Percentiles rank a stretch among this genome's conserved stretches.
Evolutionary conservation across 2,329 filamentous ascomycete genomes (phyloP).

Genomic region (Capronia epimyces): DNA sequence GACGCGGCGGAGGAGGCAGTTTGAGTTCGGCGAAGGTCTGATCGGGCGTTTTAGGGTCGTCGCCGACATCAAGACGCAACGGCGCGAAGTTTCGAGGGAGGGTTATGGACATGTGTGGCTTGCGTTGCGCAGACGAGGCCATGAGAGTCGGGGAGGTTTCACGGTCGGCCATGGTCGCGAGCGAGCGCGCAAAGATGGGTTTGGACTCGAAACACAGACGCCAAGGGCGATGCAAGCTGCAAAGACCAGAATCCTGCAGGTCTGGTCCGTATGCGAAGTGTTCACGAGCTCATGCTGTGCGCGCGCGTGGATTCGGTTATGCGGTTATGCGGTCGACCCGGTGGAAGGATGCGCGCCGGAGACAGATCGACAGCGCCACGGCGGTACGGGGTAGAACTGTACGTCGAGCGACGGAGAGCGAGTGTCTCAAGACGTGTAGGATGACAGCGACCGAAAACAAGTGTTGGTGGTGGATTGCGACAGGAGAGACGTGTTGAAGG

Average conservation of each 20-base stretch:
- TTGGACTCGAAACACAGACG: constrained; percentile 2
- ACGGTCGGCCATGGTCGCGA: constrained; percentile 20
- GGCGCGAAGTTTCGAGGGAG: constrained; percentile 45
- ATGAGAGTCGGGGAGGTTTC: constrained; percentile 25
- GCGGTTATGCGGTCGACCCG: constrained; percentile 20
- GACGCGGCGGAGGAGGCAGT: constrained; percentile 42
- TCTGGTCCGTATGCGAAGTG: constrained; percentile 9
- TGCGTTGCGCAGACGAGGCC: constrained; percentile 33
- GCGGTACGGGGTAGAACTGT: constrained; percentile 2
- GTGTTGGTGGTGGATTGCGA: constrained; percentile 12
- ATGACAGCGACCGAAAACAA: background rate
- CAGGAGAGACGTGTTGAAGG: constrained; percentile 16
- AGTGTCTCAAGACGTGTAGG: constrained; percentile 1
- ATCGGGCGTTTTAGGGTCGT: constrained; percentile 42
- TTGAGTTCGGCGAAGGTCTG: constrained; percentile 37
- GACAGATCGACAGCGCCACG: constrained; percentile 5
- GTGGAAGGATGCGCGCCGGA: constrained; percentile 5
- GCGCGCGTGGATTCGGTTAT: constrained; percentile 17
- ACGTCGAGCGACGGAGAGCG: background rate
- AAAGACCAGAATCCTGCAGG: constrained; percentile 17
- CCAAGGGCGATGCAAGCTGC: constrained; percentile 4
- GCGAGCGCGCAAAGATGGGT: background rate
- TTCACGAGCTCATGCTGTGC: constrained; percentile 22
- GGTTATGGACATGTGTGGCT: constrained; percentile 41
- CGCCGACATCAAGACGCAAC: constrained; percentile 34